Percentiles rank a stretch among this genome's conserved stretches.
phyloP scores from a whole-genome alignment of 108 stramenopile genomes.

The Fistulifera solaris region DNA sequence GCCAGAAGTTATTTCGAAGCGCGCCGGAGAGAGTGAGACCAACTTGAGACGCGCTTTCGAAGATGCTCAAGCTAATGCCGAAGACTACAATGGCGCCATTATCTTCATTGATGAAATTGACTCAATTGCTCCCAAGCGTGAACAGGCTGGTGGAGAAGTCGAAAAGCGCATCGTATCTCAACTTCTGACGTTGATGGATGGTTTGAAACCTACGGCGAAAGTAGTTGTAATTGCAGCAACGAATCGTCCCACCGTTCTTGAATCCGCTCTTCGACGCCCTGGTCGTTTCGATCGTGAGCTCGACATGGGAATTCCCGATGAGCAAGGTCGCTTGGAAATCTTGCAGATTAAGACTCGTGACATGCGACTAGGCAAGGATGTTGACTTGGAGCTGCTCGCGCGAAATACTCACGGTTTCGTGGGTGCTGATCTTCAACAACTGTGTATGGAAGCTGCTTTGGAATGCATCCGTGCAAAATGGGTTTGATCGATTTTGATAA shows the following conservation, averaged over 20 bases:
- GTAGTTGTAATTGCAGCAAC: conserved; percentile 97
- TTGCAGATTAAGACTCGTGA: conserved; percentile 94
- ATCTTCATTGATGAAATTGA: conserved; percentile 99
- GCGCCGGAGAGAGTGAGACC: conserved; percentile 89
- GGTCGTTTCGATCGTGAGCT: conserved; percentile 96
- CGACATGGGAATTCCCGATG: conserved; percentile 92
- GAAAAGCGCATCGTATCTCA: conserved; percentile 97
- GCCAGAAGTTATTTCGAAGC: conserved; percentile 95
- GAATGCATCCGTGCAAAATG: conserved; percentile 83
- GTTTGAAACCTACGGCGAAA: conserved; percentile 81
- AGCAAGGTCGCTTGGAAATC: conserved; percentile 85
- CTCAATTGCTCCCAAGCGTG: conserved; percentile 95
- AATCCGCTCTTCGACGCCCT: conserved; percentile 90
- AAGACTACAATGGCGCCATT: conserved; percentile 86
- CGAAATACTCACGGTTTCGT: conserved; percentile 87
- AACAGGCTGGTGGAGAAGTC: conserved; percentile 88
- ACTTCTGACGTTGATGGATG: conserved; percentile 93
- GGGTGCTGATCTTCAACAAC: conserved; percentile 92
- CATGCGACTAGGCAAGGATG: conserved; percentile 79
- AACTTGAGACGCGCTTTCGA: conserved; percentile 85
- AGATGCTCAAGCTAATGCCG: conserved; percentile 85
- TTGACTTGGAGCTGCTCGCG: conserved; percentile 81
- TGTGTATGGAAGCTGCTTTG: conserved; percentile 90
- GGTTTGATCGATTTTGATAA: conserved; percentile 83
- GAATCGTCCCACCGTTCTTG: conserved; percentile 88